Evolutionary conservation across 345 rosid genomes (phyloP).

Genomic region (Excoecaria agallocha): DNA sequence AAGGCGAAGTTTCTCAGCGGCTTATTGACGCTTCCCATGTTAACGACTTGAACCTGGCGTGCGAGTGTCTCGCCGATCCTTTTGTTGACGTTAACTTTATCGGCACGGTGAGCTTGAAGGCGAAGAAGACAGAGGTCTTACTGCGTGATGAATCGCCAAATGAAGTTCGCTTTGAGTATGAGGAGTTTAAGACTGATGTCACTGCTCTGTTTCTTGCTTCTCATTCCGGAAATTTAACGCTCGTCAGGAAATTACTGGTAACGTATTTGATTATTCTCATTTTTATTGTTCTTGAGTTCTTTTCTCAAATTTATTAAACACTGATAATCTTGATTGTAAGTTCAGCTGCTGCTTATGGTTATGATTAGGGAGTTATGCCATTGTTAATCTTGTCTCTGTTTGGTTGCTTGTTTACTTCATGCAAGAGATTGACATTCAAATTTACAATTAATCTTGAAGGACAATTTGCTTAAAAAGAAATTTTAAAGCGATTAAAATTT

Average conservation of each 20-base stretch:
- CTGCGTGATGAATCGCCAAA: slow-evolving; percentile 59
- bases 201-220: slow-evolving; percentile 85
- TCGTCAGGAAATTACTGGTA: slow-evolving; percentile 83
- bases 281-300: neutral
- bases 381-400: too few relatives aligned
- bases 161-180: slow-evolving; percentile 65
- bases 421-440: too few relatives aligned
- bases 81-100: slow-evolving; percentile 82
- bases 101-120: slow-evolving; percentile 74
- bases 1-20: slow-evolving; percentile 20
- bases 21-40: slow-evolving; percentile 22
- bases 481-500: too few relatives aligned
- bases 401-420: too few relatives aligned
- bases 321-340: neutral
- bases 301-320: neutral
- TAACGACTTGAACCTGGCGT: slow-evolving; percentile 23
- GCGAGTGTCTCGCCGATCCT: slow-evolving; percentile 63
- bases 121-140: slow-evolving; percentile 62
- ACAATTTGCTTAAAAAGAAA: too few relatives aligned
- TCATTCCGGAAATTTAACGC: slow-evolving; percentile 64
- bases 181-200: slow-evolving; percentile 89
- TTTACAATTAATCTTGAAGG: too few relatives aligned
- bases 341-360: neutral
- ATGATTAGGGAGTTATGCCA: too few relatives aligned
- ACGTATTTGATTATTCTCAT: neutral